Evolutionary conservation across 805 yeast species (phyloP).

Genomic region (Yarrowia sp.): DNA sequence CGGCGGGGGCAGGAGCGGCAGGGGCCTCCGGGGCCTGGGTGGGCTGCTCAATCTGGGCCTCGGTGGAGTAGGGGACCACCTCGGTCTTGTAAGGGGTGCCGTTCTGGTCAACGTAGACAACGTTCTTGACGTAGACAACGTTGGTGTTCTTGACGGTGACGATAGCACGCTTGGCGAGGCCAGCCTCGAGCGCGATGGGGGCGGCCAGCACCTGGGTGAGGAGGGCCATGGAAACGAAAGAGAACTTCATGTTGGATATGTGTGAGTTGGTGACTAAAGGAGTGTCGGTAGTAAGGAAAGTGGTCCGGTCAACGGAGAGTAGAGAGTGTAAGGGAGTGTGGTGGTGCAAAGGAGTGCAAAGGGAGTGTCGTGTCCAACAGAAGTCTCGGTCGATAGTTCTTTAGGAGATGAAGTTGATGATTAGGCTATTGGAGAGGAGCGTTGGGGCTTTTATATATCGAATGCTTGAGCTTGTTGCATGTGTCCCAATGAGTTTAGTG

Average conservation of each 20-base stretch:
- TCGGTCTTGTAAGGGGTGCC: slow-evolving; percentile 32
- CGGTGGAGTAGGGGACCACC: slow-evolving; percentile 30
- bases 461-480: neutral
- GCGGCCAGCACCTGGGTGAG: slow-evolving; percentile 19
- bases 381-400: slow-evolving; percentile 2
- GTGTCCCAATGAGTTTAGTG: no score
- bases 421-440: neutral
- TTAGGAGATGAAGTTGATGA: slow-evolving; percentile 5
- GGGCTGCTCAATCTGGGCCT: slow-evolving; percentile 25
- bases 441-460: neutral
- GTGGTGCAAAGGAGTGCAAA: slow-evolving; percentile 18
- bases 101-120: slow-evolving; percentile 32
- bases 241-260: slow-evolving; percentile 21
- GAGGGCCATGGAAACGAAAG: slow-evolving; percentile 19
- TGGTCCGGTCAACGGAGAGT: slow-evolving; percentile 23
- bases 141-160: slow-evolving; percentile 28
- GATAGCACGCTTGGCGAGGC: slow-evolving; percentile 26
- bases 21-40: slow-evolving; percentile 20
- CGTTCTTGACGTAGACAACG: slow-evolving; percentile 31
- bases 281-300: slow-evolving; percentile 21
- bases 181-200: slow-evolving; percentile 25
- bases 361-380: slow-evolving; percentile 16
- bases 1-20: slow-evolving; percentile 26
- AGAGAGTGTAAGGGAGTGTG: neutral
- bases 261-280: neutral